These are phyloP conservation scores for Silybum marianum DNA, from an alignment of 129 eudicot species.

Conservation along the genomic window DNA sequence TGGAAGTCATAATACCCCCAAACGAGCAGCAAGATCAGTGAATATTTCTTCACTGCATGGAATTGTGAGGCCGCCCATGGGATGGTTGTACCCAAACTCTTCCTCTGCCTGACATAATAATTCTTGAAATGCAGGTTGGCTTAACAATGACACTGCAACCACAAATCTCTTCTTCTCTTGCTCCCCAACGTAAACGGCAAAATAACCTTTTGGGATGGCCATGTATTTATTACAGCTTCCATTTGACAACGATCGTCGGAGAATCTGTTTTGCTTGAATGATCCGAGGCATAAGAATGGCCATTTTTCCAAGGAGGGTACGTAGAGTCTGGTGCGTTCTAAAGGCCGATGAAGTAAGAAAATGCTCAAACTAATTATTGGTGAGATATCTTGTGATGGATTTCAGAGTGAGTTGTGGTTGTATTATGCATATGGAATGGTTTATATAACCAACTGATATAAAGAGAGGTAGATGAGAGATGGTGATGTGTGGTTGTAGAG, in stretches of 20 bases:
- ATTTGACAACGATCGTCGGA: constrained; percentile 8
- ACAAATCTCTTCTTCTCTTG: constrained; percentile 38
- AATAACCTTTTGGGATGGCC: constrained; percentile 37
- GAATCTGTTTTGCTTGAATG: constrained; percentile 18
- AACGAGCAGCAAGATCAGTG: constrained; percentile 21
- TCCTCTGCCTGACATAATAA: background rate
- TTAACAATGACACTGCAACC: constrained; percentile 29
- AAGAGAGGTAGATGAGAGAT: background rate
- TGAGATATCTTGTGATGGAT: background rate
- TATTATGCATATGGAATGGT: background rate
- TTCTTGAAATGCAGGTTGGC: background rate
- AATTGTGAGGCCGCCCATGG: constrained; percentile 38
- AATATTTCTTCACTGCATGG: constrained; percentile 35
- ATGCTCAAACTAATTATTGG: background rate
- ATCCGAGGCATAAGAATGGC: constrained; percentile 22
- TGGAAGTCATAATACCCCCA: background rate
- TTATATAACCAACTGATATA: background rate
- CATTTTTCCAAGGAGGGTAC: constrained; percentile 2
- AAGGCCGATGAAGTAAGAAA: background rate
- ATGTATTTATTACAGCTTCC: background rate
- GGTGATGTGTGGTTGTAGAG: too few relatives aligned
- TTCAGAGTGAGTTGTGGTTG: background rate
- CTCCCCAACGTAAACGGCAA: constrained; percentile 44
- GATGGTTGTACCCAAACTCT: constrained; percentile 50
- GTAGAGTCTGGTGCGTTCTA: background rate